Evolutionary conservation across 345 rosid genomes (phyloP).

Genomic region (Diplotaxis tenuifolia): DNA sequence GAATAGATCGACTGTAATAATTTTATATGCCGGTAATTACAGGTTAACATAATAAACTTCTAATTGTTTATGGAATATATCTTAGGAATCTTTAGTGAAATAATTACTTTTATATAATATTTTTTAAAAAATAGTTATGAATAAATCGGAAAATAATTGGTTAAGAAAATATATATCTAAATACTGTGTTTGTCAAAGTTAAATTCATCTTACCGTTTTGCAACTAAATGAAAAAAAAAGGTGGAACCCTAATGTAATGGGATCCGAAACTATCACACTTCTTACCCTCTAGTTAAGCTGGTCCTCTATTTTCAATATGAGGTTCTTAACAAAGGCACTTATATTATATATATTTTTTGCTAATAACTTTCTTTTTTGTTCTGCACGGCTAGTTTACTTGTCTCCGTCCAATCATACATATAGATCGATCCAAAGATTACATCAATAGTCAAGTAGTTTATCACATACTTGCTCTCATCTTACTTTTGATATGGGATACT

Average conservation of each 20-base stretch:
- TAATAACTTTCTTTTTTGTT: too few species aligned
- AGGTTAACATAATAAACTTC: background rate
- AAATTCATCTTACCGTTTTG: background rate
- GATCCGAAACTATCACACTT: background rate
- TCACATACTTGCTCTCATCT: background rate
- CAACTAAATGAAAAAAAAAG: background rate
- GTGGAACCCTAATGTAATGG: background rate
- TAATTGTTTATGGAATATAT: background rate
- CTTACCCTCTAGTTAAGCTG: background rate
- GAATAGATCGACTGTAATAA: background rate
- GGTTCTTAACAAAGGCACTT: background rate
- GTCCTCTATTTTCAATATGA: background rate
- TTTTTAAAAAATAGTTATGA: background rate
- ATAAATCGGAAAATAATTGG: background rate
- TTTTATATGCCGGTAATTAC: background rate
- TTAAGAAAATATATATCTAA: background rate
- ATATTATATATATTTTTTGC: too few species aligned
- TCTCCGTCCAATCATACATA: background rate
- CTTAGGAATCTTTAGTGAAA: background rate
- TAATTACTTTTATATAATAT: background rate
- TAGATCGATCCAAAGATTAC: background rate
- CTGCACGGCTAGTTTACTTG: background rate
- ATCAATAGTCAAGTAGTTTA: background rate
- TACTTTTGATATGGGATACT: background rate
- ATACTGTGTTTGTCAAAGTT: background rate